phyloP scores from a whole-genome alignment of 169 alveolate species.

The Plasmodium billcollinsi region DNA sequence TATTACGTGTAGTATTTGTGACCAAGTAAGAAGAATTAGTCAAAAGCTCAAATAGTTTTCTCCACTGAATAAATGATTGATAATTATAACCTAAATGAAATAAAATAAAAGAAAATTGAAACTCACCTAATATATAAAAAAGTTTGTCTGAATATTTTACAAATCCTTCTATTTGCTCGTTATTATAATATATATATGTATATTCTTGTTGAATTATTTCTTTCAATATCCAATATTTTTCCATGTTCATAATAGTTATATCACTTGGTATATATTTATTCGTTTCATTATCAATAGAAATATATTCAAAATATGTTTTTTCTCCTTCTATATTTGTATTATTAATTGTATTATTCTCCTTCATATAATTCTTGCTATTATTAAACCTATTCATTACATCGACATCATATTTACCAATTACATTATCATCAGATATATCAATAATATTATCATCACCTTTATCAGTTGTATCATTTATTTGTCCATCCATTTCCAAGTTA shows the following conservation, averaged over 20 bases:
- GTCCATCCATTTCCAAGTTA: conserved; percentile 3
- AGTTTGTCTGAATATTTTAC: conserved; percentile 59
- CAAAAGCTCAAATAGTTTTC: conserved; percentile 56
- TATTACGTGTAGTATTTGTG: conserved; percentile 36
- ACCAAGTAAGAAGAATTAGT: conserved; percentile 59
- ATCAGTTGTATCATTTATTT: neutral
- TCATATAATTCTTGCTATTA: too few relatives aligned
- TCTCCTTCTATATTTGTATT: conserved; percentile 2
- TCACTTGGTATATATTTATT: conserved; percentile 68
- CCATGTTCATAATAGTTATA: conserved; percentile 55
- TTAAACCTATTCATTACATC: too few relatives aligned
- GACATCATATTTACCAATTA: too few relatives aligned
- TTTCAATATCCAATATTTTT: conserved; percentile 70
- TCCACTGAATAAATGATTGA: conserved; percentile 75
- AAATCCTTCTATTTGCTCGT: conserved; percentile 55
- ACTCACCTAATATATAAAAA: conserved; percentile 75
- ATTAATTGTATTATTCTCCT: neutral
- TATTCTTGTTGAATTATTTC: conserved; percentile 77
- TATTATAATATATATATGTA: conserved; percentile 71
- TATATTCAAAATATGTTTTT: conserved; percentile 54
- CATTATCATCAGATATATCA: too few relatives aligned
- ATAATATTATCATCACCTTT: neutral
- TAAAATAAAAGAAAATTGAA: conserved; percentile 69
- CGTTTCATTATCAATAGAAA: conserved; percentile 30
- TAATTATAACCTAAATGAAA: conserved; percentile 73